These are phyloP conservation scores for Periconia digitata DNA, from an alignment of 2,329 filamentous ascomycete genomes.

Conservation along the genomic window DNA sequence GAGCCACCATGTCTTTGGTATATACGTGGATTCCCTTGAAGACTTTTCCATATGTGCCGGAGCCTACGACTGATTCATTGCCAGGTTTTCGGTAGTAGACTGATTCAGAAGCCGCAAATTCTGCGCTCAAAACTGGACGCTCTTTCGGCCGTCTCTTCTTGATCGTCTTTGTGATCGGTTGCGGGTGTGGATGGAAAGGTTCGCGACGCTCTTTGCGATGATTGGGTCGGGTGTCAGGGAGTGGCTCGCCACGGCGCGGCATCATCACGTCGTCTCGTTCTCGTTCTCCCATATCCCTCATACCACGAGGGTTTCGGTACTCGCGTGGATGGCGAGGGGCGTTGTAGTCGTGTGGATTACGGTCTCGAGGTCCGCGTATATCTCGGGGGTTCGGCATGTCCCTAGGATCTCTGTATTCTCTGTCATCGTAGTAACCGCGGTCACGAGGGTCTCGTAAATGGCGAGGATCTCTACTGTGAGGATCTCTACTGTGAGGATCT, in stretches of 20 bases:
- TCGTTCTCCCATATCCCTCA: constrained; percentile 22
- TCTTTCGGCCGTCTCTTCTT: constrained; percentile 71
- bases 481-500: constrained; percentile 12
- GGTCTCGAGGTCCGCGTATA: constrained; percentile 14
- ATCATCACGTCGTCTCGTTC: constrained; percentile 26
- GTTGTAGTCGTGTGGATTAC: constrained; percentile 14
- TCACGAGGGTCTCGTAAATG: constrained; percentile 23
- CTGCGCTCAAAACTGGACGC: constrained; percentile 68
- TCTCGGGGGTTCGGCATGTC: constrained; percentile 21
- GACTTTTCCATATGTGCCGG: constrained; percentile 93
- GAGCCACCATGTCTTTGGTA: constrained; percentile 76
- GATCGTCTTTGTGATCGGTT: constrained; percentile 57
- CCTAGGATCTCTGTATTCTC: constrained; percentile 16
- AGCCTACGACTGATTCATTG: constrained; percentile 95
- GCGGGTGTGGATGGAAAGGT: constrained; percentile 41
- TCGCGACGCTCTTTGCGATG: constrained; percentile 40
- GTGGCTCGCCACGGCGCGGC: constrained; percentile 26
- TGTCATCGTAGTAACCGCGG: constrained; percentile 15
- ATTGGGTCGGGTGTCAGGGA: constrained; percentile 37
- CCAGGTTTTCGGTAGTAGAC: constrained; percentile 94
- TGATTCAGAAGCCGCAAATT: constrained; percentile 78
- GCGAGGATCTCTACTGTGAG: constrained; percentile 11
- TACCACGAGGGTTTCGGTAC: constrained; percentile 15
- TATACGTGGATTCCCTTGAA: constrained; percentile 96
- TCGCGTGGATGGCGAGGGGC: constrained; percentile 19